Evolutionary conservation across 495 filamentous ascomycete genomes (phyloP), one percentile per base, ranked within the genome.

Genomic region (Penicillium roqueforti): DNA sequence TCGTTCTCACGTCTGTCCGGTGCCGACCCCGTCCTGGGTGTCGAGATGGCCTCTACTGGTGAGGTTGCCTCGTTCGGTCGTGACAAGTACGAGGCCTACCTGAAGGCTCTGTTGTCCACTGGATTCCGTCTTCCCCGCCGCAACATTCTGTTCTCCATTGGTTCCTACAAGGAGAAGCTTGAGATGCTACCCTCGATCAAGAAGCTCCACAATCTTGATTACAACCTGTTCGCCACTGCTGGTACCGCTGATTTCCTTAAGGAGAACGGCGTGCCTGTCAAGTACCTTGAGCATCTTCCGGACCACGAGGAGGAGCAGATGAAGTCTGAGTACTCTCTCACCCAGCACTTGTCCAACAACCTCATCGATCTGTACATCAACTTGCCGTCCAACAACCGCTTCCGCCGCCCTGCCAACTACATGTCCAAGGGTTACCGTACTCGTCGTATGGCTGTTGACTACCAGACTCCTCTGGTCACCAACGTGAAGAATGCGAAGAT

Each of bases 401-500:
- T 92, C 79, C 81, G 93, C 54, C 85, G 93, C 51, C 93, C 93
- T 22, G 93, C 93, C 51, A 97, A 89, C 75, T 97, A 98, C 75
- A 92, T 98, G 87, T 96, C 91, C 68, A 92, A 89, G 72, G 93
- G 93, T 48, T 98, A 98, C 70, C 84, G 85, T 57, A 97, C 93
- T 29, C 82, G 93, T 66, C 86, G 93, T 60, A 96, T 98, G 93
- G 93, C 93, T 25, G 93, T 98, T 19, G 93, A 98, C 71, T 98
- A 97, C 72, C 92, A 97, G 70, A 95, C 92, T 37, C 93, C 93
- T 36, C 73, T 98, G 59, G 91, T 98, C 26, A 98, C 93, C 43
- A 98, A 98, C 64, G 93, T 98, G 63, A 98, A 98, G 80, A 98
- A 97, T 62, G 93, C 93, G 37, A 98, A 98, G 78, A 87, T 98